Evolutionary conservation across 768 basidiomycete genomes (phyloP), one percentile per base, ranked within the genome.

Genomic region (Rhodotorula sphaerocarpa): DNA sequence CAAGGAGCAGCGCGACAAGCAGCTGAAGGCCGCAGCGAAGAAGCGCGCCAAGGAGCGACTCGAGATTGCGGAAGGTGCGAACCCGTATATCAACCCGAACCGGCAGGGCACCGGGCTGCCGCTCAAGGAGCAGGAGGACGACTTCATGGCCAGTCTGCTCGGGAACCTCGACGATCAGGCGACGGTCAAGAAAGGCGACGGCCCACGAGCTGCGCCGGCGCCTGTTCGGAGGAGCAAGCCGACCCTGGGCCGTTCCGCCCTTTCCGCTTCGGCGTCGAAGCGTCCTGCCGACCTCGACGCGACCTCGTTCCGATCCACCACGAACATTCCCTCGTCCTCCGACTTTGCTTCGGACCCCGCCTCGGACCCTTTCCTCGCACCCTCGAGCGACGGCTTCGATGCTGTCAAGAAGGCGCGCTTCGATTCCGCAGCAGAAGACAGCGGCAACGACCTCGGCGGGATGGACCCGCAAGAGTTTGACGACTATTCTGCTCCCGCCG

Each of bases 91-190:
- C 47, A 67, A 72, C 54, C 62, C 63, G 21, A 66, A 67, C 53
- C 61, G 58, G 53, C 58, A 55, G 55, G 62, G 67, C 55, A 68
- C 50, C 34, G 52, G 63, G 34, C 85, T 87, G 2, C 63, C 63
- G 30, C 54, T 65, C 18, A 84, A 80, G 18, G 86, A 84, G 55
- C 83, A 90, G 70, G 95, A 96, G 74, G 79, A 82, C 43, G 90
- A 93, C 69, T 90, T 99, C 68, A 87, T 99, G 88, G 82, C 83
- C 0, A 82, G 81, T 42, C 76, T 99, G 1, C 77, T 99, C 15
- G 86, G 84, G 14, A 81, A 78, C 27, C 82, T 93, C 74, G 88
- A 88, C 63, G 75, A 70, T 12, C 28, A 69, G 31, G 59, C 59
- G n/a, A 52, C 52, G 18, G 53, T 59, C 41, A 59, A 36, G 36